Evolutionary conservation across 345 rosid genomes (phyloP).

Genomic region (Aurinia saxatilis): DNA sequence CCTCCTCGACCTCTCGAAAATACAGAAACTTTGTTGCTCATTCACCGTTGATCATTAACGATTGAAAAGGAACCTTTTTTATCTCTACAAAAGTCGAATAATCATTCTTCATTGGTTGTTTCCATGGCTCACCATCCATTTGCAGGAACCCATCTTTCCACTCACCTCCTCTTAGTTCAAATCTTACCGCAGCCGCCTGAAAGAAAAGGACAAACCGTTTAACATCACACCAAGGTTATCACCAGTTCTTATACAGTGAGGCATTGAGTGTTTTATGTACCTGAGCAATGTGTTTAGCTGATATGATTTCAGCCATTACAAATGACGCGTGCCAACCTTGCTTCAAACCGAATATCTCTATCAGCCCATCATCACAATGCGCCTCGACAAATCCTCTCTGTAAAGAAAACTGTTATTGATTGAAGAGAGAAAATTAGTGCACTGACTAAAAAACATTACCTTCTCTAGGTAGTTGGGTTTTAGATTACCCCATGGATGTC

Average conservation of each 20-base stretch:
- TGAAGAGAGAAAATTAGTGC: not conserved
- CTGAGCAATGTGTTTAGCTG: slow-evolving; percentile 98
- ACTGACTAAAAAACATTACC: slow-evolving; percentile 36
- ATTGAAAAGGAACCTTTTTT: slow-evolving; percentile 66
- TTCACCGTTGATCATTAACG: slow-evolving; percentile 60
- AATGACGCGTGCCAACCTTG: slow-evolving; percentile 99
- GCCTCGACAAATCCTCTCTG: slow-evolving; percentile 97
- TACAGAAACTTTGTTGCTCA: slow-evolving; percentile 1
- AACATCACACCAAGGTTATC: not conserved
- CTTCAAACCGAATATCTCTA: slow-evolving; percentile 92
- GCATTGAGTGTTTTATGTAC: slow-evolving; percentile 21
- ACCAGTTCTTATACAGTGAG: not conserved
- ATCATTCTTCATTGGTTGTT: slow-evolving; percentile 65
- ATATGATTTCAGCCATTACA: slow-evolving; percentile 91
- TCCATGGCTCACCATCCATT: slow-evolving; percentile 99
- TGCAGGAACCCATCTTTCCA: slow-evolving; percentile 80
- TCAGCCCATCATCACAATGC: slow-evolving; percentile 80
- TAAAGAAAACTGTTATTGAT: not conserved
- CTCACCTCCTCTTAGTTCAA: slow-evolving; percentile 89
- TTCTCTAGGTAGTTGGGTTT: slow-evolving; percentile 78
- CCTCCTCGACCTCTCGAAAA: not conserved
- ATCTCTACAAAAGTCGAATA: slow-evolving; percentile 76
- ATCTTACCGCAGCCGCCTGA: slow-evolving; percentile 83
- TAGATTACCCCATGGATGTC: slow-evolving; percentile 91
- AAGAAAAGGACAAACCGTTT: not conserved